Percentiles rank a stretch among this genome's conserved stretches.
These are phyloP conservation scores for Ceratocystis colombiana DNA, from an alignment of 2,329 filamentous ascomycete species.

Conservation along the genomic window DNA sequence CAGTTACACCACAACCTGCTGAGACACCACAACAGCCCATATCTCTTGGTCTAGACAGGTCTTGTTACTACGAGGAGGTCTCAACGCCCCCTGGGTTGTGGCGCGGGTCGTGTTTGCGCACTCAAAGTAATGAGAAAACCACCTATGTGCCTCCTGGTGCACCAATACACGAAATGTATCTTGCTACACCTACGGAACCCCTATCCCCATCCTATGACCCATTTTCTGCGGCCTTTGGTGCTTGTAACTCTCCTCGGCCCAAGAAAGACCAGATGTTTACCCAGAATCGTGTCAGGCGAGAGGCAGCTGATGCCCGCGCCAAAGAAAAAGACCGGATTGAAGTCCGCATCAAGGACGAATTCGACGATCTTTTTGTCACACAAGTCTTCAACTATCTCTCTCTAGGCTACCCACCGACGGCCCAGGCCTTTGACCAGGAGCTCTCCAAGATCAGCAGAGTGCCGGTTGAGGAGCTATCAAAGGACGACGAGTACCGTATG, in stretches of 20 bases:
- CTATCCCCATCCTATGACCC: conserved; percentile 32
- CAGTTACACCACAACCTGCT: conserved; percentile 31
- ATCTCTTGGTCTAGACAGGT: conserved; percentile 1
- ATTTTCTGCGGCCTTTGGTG: conserved; percentile 35
- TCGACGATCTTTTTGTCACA: conserved; percentile 74
- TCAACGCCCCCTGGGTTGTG: conserved; percentile 49
- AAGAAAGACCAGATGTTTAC: conserved; percentile 17
- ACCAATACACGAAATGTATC: conserved; percentile 18
- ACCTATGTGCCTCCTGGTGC: conserved; percentile 22
- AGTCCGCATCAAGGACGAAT: conserved; percentile 52
- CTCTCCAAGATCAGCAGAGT: conserved; percentile 70
- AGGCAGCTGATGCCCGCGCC: conserved; percentile 6
- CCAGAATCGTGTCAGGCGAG: conserved; percentile 10
- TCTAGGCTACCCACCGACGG: conserved; percentile 79
- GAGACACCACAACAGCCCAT: neutral
- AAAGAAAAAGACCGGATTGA: conserved; percentile 43
- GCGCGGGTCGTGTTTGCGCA: conserved; percentile 57
- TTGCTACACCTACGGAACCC: conserved; percentile 22
- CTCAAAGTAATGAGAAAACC: conserved; percentile 7
- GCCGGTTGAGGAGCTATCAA: conserved; percentile 55
- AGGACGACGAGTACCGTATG: conserved; percentile 53
- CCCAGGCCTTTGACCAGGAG: conserved; percentile 73
- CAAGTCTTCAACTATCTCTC: conserved; percentile 97
- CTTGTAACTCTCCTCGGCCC: conserved; percentile 2
- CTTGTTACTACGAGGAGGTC: conserved; percentile 9